These are phyloP conservation scores for Scedosporium dehoogii DNA, from an alignment of 2,329 filamentous ascomycete genomes.

Conservation along the genomic window DNA sequence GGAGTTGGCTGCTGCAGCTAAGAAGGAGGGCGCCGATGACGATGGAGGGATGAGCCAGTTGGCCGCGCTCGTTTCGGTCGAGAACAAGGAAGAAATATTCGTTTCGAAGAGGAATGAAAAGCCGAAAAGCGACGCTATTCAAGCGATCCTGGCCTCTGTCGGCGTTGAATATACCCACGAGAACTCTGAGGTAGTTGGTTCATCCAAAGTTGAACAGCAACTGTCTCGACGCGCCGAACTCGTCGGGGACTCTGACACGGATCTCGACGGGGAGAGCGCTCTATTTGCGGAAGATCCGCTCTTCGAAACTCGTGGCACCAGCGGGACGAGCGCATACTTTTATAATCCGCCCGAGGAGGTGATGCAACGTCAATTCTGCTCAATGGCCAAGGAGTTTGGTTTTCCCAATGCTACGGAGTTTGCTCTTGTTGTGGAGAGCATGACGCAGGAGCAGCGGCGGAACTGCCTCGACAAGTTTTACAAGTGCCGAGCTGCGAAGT, in stretches of 20 bases:
- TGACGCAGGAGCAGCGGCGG: slow-evolving; percentile 74
- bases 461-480: slow-evolving; percentile 78
- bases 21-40: slow-evolving; percentile 31
- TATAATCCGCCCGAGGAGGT: slow-evolving; percentile 71
- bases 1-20: slow-evolving; percentile 32
- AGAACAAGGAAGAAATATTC: slow-evolving; percentile 32
- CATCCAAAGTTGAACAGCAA: slow-evolving; percentile 81
- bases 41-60: slow-evolving; percentile 65
- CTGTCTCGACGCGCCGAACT: slow-evolving; percentile 69
- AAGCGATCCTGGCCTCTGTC: slow-evolving; percentile 77
- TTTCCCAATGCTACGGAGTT: slow-evolving; percentile 73
- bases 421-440: slow-evolving; percentile 79
- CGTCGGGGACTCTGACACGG: slow-evolving; percentile 32
- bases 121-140: slow-evolving; percentile 61
- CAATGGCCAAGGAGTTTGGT: slow-evolving; percentile 73
- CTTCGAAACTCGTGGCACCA: slow-evolving; percentile 18
- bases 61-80: slow-evolving; percentile 39
- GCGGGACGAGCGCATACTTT: slow-evolving; percentile 20
- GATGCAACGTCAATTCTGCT: slow-evolving; percentile 74
- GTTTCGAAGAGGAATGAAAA: slow-evolving; percentile 25
- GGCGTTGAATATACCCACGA: slow-evolving; percentile 95
- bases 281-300: slow-evolving; percentile 47
- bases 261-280: slow-evolving; percentile 39
- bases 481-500: slow-evolving; percentile 46
- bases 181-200: slow-evolving; percentile 89